phyloP scores from a whole-genome alignment of 352 stramenopile genomes.

The Discostella stelligera region DNA sequence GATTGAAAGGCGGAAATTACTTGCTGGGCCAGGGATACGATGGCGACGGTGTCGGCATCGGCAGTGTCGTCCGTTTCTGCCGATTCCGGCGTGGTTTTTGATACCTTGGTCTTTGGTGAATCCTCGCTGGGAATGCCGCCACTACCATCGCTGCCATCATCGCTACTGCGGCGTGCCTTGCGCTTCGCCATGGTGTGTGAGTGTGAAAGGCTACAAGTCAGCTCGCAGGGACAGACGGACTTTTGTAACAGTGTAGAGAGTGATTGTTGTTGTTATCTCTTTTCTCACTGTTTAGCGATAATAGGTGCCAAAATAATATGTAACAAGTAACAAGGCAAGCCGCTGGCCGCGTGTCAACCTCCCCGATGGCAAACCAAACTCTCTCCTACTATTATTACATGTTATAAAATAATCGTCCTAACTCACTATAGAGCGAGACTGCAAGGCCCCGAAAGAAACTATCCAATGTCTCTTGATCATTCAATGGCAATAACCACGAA shows the following conservation, averaged over 20 bases:
- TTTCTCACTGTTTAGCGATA: too few relatives aligned
- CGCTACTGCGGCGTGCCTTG: background rate
- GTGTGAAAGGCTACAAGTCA: too few relatives aligned
- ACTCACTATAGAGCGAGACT: constrained; percentile 24
- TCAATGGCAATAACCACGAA: constrained; percentile 24
- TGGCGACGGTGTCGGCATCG: background rate
- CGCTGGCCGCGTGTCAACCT: too few relatives aligned
- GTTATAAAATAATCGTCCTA: constrained; percentile 18
- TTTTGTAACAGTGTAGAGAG: too few relatives aligned
- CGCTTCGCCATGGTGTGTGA: constrained; percentile 21
- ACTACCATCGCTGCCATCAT: background rate
- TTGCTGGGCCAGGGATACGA: background rate
- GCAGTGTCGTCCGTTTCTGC: background rate
- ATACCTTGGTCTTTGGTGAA: background rate
- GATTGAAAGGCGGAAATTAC: background rate
- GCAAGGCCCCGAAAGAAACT: constrained; percentile 21
- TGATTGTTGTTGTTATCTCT: too few relatives aligned
- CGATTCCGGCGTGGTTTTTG: background rate
- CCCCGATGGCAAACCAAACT: too few relatives aligned
- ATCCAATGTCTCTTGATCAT: constrained; percentile 34
- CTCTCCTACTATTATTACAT: background rate
- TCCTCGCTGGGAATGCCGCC: background rate
- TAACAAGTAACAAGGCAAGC: too few relatives aligned
- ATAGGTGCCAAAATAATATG: too few relatives aligned
- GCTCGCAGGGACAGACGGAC: too few relatives aligned